Percentiles rank a stretch among this genome's conserved stretches.
These are phyloP conservation scores for Plantago elongata DNA, from an alignment of 257 asterid genomes.

Conservation along the genomic window DNA sequence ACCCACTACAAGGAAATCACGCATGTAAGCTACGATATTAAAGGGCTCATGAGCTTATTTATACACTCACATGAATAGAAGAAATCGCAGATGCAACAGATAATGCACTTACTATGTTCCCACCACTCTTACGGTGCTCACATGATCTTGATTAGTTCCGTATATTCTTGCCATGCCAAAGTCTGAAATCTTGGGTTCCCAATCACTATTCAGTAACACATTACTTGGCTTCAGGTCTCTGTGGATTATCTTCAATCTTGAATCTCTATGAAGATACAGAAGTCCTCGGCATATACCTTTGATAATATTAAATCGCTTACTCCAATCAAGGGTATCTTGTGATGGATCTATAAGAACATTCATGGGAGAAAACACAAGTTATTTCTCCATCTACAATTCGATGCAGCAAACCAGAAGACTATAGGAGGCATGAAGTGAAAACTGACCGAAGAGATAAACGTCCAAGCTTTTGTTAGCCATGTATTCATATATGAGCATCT, in stretches of 20 bases:
- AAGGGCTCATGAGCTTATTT: neutral
- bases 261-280: constrained; percentile 55
- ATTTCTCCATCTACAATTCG: no score
- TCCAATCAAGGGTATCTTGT: constrained; percentile 34
- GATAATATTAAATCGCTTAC: constrained; percentile 29
- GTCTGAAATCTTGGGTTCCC: constrained; percentile 59
- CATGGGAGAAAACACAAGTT: neutral
- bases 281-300: constrained; percentile 53
- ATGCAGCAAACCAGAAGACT: constrained; percentile 6
- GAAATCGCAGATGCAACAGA: neutral
- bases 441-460: neutral
- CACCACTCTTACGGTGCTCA: constrained; percentile 46
- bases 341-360: constrained; percentile 16
- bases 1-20: constrained; percentile 44
- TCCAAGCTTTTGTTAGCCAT: constrained; percentile 47
- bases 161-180: constrained; percentile 57
- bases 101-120: constrained; percentile 58
- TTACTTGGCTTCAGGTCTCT: constrained; percentile 54
- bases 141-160: constrained; percentile 48
- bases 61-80: neutral
- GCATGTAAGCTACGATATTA: neutral
- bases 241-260: constrained; percentile 49
- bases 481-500: constrained; percentile 54
- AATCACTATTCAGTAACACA: constrained; percentile 41
- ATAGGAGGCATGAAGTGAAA: neutral